Percentiles rank a stretch among this genome's conserved stretches.
Evolutionary conservation across 306 rosid species (phyloP).

Genomic region (Coriaria nepalensis): DNA sequence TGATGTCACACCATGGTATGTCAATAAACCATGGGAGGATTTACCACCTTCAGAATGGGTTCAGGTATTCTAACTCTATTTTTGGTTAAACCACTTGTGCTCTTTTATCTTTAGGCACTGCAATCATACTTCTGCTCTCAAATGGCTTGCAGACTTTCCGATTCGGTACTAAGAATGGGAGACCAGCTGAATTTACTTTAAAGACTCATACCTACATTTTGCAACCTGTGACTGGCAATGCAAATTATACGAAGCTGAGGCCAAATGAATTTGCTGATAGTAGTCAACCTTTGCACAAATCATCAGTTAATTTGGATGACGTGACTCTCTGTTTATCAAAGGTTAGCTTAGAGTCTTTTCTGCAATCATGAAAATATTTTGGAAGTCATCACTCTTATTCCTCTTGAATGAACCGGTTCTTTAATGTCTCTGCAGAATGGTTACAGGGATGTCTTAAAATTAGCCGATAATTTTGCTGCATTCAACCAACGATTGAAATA

Average conservation of each 20-base stretch:
- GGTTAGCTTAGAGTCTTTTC: conserved; percentile 39
- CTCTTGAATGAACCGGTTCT: conserved; percentile 9
- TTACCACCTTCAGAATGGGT: conserved; percentile 93
- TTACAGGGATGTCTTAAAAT: conserved; percentile 61
- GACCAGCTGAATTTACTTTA: conserved; percentile 40
- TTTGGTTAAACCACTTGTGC: not conserved
- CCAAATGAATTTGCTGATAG: conserved; percentile 48
- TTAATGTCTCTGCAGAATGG: conserved; percentile 73
- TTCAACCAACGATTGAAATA: conserved; percentile 83
- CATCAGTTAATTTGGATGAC: conserved; percentile 84
- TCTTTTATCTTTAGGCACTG: not conserved
- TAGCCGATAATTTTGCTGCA: conserved; percentile 87
- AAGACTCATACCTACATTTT: conserved; percentile 55
- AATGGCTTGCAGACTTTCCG: conserved; percentile 49
- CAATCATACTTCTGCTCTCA: conserved; percentile 5
- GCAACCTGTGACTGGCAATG: conserved; percentile 86
- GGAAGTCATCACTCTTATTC: conserved; percentile 5
- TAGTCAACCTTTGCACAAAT: conserved; percentile 71
- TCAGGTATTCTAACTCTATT: conserved; percentile 36
- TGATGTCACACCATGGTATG: conserved; percentile 63
- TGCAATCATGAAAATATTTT: conserved; percentile 5
- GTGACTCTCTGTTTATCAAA: conserved; percentile 82
- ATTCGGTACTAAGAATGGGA: conserved; percentile 81
- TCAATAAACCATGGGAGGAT: conserved; percentile 71
- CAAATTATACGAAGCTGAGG: conserved; percentile 62